phyloP scores from a whole-genome alignment of 345 rosid species.

The Turnera subulata region DNA sequence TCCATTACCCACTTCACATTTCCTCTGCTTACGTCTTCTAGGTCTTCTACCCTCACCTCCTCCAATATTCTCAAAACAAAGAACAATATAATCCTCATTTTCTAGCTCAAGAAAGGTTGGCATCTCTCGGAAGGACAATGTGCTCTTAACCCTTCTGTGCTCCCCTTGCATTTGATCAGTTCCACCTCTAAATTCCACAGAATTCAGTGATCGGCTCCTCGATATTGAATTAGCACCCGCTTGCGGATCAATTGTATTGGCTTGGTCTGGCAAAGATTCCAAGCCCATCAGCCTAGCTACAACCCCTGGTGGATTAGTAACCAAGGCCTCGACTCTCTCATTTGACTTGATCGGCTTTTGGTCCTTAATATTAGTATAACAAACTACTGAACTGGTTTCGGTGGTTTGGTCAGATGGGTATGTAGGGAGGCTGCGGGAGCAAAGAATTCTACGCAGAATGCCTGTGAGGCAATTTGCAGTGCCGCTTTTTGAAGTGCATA shows the following conservation, averaged over 20 bases:
- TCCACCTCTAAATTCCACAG: conserved; percentile 23
- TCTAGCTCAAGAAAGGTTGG: conserved; percentile 55
- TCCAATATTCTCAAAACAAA: conserved; percentile 47
- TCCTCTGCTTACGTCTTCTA: conserved; percentile 12
- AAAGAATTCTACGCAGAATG: conserved; percentile 51
- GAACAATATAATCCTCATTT: conserved; percentile 56
- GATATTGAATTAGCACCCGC: conserved; percentile 21
- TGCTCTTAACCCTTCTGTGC: conserved; percentile 36
- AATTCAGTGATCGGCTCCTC: conserved; percentile 54
- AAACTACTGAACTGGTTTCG: conserved; percentile 23
- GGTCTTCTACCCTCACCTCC: conserved; percentile 6
- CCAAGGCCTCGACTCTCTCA: conserved; percentile 11
- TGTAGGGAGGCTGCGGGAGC: conserved; percentile 48
- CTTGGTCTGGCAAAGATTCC: conserved; percentile 38
- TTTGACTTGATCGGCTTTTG: neutral
- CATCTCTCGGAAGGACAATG: conserved; percentile 30
- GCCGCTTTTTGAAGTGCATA: conserved; percentile 31
- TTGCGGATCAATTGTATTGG: neutral
- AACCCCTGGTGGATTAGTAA: conserved; percentile 36
- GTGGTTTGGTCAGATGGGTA: conserved; percentile 52
- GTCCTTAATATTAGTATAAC: neutral
- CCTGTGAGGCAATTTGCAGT: conserved; percentile 44
- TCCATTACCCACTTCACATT: conserved; percentile 19
- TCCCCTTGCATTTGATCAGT: conserved; percentile 17
- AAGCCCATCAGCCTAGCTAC: conserved; percentile 88